Evolutionary conservation across 306 rosid genomes (phyloP).

Genomic region (Castanea mollissima): DNA sequence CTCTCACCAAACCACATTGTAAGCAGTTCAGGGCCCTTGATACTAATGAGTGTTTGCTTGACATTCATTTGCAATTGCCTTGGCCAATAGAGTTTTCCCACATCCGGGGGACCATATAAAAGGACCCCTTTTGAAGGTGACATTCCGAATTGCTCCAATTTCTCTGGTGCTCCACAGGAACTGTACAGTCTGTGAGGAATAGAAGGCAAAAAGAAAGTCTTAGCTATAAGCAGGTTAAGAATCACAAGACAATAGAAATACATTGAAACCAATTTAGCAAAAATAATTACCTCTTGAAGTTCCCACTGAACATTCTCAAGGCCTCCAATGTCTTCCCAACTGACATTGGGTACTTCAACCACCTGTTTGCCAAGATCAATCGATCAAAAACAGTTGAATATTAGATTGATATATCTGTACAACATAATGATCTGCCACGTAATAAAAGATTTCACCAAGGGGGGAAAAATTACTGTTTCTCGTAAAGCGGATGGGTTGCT

Average conservation of each 20-base stretch:
- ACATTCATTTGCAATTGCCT: constrained; percentile 62
- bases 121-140: constrained; percentile 59
- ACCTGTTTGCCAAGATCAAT: constrained; percentile 28
- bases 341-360: constrained; percentile 58
- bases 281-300: constrained; percentile 45
- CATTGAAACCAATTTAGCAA: constrained; percentile 1
- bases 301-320: constrained; percentile 61
- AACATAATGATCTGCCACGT: neutral
- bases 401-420: neutral
- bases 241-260: neutral
- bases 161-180: constrained; percentile 64
- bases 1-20: constrained; percentile 72
- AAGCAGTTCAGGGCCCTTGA: constrained; percentile 55
- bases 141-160: constrained; percentile 62
- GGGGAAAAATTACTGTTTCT: constrained; percentile 46
- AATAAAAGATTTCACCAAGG: neutral
- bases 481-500: constrained; percentile 74
- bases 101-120: constrained; percentile 66
- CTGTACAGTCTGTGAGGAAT: constrained; percentile 51
- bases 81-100: constrained; percentile 59
- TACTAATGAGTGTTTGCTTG: constrained; percentile 57
- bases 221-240: neutral
- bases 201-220: constrained; percentile 5
- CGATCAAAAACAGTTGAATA: neutral
- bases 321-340: constrained; percentile 62